Percentiles rank a stretch among this genome's conserved stretches.
These are phyloP conservation scores for Aspergillus texensis DNA, from an alignment of 2,329 filamentous ascomycete species.

Conservation along the genomic window DNA sequence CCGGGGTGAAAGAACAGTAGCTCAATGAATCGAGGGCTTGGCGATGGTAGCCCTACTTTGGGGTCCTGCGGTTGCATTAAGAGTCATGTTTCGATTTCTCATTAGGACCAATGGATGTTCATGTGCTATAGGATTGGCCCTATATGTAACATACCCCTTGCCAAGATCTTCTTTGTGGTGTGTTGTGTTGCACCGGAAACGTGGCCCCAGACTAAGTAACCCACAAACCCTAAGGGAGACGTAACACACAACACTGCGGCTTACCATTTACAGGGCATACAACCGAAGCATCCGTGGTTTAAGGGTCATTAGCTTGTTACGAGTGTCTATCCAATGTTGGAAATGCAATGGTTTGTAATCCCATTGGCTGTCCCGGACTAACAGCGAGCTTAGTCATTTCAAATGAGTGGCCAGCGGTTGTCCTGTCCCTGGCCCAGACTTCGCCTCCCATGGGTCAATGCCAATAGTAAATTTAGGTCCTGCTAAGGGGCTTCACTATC, in stretches of 20 bases:
- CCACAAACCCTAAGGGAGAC: background rate
- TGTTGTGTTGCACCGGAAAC: background rate
- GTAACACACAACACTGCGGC: background rate
- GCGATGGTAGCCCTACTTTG: background rate
- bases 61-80: background rate
- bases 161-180: background rate
- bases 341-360: background rate
- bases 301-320: background rate
- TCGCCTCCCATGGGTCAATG: background rate
- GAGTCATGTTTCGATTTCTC: background rate
- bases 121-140: background rate
- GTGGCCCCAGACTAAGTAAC: background rate
- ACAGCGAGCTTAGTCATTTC: background rate
- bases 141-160: background rate
- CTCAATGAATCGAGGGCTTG: background rate
- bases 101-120: background rate
- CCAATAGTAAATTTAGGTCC: constrained; percentile 1
- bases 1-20: background rate
- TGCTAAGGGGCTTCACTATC: background rate
- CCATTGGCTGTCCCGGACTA: background rate
- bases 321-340: background rate
- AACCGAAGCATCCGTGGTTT: background rate
- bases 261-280: background rate
- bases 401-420: background rate
- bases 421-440: constrained; percentile 10